Conservation (phyloP, 202 grass and related monocot species). For the Digitaria exilis region DNA sequence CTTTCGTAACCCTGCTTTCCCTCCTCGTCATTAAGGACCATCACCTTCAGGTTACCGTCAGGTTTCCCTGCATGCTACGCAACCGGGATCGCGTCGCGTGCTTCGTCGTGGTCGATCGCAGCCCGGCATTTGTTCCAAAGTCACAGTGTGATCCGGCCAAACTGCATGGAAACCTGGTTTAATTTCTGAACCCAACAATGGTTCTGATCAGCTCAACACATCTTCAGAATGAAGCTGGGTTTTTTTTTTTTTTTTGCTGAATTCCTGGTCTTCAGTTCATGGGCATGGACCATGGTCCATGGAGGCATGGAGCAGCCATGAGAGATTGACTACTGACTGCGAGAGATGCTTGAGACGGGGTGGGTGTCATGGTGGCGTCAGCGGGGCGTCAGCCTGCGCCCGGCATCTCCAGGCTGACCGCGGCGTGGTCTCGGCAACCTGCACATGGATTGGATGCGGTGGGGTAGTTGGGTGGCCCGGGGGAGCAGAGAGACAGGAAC, state of each 20-base stretch:
- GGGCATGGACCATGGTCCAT: too few relatives aligned
- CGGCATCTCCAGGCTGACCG: not conserved
- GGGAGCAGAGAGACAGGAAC: conserved; percentile 5
- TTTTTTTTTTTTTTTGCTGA: too few relatives aligned
- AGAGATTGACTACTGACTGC: too few relatives aligned
- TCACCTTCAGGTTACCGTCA: conserved; percentile 9
- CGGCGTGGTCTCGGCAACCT: not conserved
- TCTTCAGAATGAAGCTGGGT: too few relatives aligned
- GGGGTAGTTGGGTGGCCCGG: not conserved
- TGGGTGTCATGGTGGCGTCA: conserved; percentile 33
- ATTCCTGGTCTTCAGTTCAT: not conserved
- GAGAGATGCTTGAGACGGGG: not conserved
- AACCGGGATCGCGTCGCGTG: not conserved
- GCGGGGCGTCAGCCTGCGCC: not conserved
- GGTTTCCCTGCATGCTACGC: conserved; percentile 40
- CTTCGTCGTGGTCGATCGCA: not conserved
- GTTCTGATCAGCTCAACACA: not conserved
- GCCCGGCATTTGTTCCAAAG: not conserved
- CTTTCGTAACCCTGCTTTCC: conserved; percentile 35
- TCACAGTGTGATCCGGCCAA: not conserved
- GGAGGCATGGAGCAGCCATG: not conserved
- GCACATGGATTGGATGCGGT: conserved; percentile 31
- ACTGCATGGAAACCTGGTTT: not conserved
- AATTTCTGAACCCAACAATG: too few relatives aligned
- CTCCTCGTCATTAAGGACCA: conserved; percentile 23